These are phyloP conservation scores for Lachnellula occidentalis DNA, from an alignment of 2,329 filamentous ascomycete species.

Conservation along the genomic window DNA sequence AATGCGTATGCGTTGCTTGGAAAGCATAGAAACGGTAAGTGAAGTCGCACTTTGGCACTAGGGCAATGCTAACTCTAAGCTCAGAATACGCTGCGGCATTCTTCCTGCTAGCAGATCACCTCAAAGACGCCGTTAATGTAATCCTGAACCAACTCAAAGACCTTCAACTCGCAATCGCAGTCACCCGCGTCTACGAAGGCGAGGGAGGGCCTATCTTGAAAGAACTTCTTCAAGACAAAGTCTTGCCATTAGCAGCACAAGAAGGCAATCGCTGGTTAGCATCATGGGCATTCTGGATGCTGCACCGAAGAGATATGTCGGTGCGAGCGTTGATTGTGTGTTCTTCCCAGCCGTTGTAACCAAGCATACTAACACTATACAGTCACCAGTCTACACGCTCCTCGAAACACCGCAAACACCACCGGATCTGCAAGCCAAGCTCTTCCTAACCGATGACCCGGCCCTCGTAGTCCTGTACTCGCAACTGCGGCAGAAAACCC, in stretches of 20 bases:
- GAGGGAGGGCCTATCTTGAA: constrained; percentile 70
- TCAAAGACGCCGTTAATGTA: constrained; percentile 80
- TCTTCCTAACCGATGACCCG: constrained; percentile 86
- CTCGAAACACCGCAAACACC: constrained; percentile 63
- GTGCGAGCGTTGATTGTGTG: constrained; percentile 76
- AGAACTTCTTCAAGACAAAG: constrained; percentile 70
- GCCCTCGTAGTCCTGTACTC: constrained; percentile 82
- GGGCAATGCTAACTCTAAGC: constrained; percentile 5
- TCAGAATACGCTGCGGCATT: constrained; percentile 90
- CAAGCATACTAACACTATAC: background rate
- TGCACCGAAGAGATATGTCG: constrained; percentile 75
- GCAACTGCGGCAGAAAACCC: constrained; percentile 73
- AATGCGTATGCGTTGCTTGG: constrained; percentile 95
- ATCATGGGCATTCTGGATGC: constrained; percentile 93
- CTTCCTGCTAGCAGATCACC: constrained; percentile 81
- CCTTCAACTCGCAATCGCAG: constrained; percentile 80
- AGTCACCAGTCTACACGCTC: constrained; percentile 74
- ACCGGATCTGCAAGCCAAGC: constrained; percentile 66
- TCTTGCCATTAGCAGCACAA: constrained; percentile 69
- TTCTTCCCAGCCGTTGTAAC: constrained; percentile 2
- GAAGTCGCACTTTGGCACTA: background rate
- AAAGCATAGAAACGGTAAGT: constrained; percentile 74
- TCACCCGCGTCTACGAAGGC: constrained; percentile 82
- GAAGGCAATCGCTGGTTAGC: constrained; percentile 91
- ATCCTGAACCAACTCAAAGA: constrained; percentile 85